These are phyloP conservation scores for Butyriboletus loyo DNA, from an alignment of 768 basidiomycete species.

Conservation along the genomic window DNA sequence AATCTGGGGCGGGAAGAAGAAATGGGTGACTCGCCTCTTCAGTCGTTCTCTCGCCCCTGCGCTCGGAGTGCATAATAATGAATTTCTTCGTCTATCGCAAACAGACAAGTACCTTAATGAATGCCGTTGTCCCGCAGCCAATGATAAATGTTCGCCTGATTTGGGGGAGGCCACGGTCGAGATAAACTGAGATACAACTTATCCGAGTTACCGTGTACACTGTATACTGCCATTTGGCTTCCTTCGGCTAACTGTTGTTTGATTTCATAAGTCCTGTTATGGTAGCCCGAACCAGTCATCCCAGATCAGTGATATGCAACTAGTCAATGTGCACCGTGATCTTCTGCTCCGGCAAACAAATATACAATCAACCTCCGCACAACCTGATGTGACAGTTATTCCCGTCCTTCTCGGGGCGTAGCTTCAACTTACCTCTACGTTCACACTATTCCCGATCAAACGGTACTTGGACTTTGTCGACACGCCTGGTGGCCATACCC, in stretches of 20 bases:
- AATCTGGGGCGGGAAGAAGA: neutral
- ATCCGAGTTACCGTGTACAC: too few relatives aligned
- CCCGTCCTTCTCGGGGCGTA: neutral
- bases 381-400: slow-evolving; percentile 17
- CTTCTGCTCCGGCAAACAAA: slow-evolving; percentile 36
- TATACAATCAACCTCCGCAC: slow-evolving; percentile 60
- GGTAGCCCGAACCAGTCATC: too few relatives aligned
- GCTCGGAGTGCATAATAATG: slow-evolving; percentile 38
- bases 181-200: too few relatives aligned
- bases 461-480: slow-evolving; percentile 70
- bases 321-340: neutral
- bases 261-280: neutral
- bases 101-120: slow-evolving; percentile 56
- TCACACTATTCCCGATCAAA: slow-evolving; percentile 81
- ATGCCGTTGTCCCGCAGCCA: slow-evolving; percentile 73
- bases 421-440: slow-evolving; percentile 52
- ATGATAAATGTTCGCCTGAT: slow-evolving; percentile 52
- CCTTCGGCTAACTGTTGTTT: too few relatives aligned
- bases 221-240: too few relatives aligned
- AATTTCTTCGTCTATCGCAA: neutral
- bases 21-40: slow-evolving; percentile 49
- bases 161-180: slow-evolving; percentile 5
- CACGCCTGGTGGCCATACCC: slow-evolving; percentile 56
- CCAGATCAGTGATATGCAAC: too few relatives aligned
- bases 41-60: slow-evolving; percentile 58